phyloP scores from a whole-genome alignment of 176 grass and related monocot genomes.

The Rhipidocladum racemiflorum region DNA sequence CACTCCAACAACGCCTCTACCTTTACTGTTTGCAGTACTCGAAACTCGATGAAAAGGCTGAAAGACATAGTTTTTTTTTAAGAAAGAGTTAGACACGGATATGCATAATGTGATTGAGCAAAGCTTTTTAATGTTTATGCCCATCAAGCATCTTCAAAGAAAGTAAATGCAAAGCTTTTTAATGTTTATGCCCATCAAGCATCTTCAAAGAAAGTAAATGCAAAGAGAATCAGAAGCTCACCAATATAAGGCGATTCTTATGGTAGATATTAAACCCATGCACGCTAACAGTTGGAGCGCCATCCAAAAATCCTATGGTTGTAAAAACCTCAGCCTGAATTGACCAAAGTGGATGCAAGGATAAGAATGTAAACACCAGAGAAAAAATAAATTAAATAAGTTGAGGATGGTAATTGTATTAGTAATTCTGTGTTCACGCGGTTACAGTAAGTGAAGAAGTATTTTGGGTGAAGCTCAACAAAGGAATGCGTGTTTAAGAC shows the following conservation, averaged over 20 bases:
- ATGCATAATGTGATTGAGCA: background rate
- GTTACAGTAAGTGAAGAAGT: background rate
- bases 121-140: background rate
- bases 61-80: background rate
- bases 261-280: conserved; percentile 74
- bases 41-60: conserved; percentile 55
- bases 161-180: background rate
- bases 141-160: background rate
- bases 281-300: conserved; percentile 38
- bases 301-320: conserved; percentile 56
- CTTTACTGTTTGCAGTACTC: conserved; percentile 37
- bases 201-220: conserved; percentile 3
- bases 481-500: background rate
- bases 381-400: background rate
- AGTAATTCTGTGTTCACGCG: background rate
- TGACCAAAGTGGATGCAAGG: background rate
- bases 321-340: conserved; percentile 50
- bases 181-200: background rate
- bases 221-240: conserved; percentile 14
- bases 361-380: background rate
- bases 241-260: conserved; percentile 60
- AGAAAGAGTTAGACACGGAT: background rate
- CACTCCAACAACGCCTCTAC: conserved; percentile 37
- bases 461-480: background rate
- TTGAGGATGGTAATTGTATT: background rate